Evolutionary conservation across 176 grass and related monocot species (phyloP).

Genomic region (Oryza rufipogon): DNA sequence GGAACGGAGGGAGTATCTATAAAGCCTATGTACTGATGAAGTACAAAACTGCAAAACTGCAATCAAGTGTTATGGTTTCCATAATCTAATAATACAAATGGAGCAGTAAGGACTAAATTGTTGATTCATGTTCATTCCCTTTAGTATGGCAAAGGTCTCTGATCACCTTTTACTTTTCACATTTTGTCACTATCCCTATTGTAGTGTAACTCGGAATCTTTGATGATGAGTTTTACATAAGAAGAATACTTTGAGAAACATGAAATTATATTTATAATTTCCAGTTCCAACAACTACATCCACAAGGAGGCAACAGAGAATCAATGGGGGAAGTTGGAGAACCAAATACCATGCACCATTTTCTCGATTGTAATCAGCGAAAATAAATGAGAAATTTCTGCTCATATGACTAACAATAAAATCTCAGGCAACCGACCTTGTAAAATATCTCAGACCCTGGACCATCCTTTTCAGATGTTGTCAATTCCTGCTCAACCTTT

Average conservation of each 20-base stretch:
- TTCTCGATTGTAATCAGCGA: not conserved
- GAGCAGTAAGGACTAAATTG: not conserved
- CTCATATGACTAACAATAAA: not conserved
- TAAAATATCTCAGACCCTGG: constrained; percentile 78
- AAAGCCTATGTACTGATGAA: constrained; percentile 4
- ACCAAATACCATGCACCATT: not conserved
- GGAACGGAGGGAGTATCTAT: not conserved
- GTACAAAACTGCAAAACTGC: not conserved
- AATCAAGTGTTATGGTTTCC: constrained; percentile 5
- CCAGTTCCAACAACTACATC: constrained; percentile 6
- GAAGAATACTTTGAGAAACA: not conserved
- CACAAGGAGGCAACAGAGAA: not conserved
- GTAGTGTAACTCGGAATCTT: not conserved
- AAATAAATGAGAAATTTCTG: not conserved
- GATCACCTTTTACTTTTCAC: not conserved
- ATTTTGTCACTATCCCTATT: not conserved
- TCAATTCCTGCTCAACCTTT: constrained; percentile 84
- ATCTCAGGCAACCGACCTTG: constrained; percentile 48
- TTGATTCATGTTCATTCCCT: not conserved
- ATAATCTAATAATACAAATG: not conserved
- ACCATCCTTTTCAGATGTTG: constrained; percentile 65
- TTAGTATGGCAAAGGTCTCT: not conserved
- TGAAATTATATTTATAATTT: not conserved
- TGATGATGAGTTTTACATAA: not conserved
- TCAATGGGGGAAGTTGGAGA: not conserved